Evolutionary conservation across 31 red algal genomes (phyloP), one percentile per base, ranked within the genome.

Genomic region (Endocladia muricata): DNA sequence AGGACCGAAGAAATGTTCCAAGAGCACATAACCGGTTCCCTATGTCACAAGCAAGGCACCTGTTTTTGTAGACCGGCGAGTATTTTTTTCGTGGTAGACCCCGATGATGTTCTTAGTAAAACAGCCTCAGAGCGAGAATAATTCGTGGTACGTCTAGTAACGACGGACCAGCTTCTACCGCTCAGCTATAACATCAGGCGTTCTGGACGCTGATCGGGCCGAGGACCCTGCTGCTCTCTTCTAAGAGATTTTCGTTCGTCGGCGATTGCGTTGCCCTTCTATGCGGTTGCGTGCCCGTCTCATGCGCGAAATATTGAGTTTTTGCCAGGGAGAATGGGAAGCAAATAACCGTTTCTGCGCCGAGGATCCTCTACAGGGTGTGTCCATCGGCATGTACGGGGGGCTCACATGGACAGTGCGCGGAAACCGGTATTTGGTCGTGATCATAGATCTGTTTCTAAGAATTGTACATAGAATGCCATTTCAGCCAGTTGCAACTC

Each of bases 301-400:
- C 25, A 19, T 67, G 61, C 17, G 9, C 61, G 23, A 29, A 36
- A 15, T 21, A 67, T 7, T 21, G 9, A 67, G 5, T 67, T 4
- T 36, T 36, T n/a, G n/a, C 39, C 3, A 26, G 61, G n/a, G n/a
- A 36, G 23, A 67, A 67, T 5, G 33, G 21, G 28, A 67, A 67
- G 23, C n/a, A 36, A 19, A n/a, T 67, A 4, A 42, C 17, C 1
- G 62, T 32, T 78, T 78, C 15, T 30, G 57, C 7, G 0, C 75
- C 2, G 41, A 37, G 15, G 52, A 26, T 17, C 75, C 75, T 5
- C 38, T 78, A 15, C 38, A 60, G 17, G 35, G 41, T 32, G 75
- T 78, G 17, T 44, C 55, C 6, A 62, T 66, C 32, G 75, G 40
- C 57, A 78, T 78, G 57, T 44, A 65, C 19, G 75, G 75, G 11